Conservation (phyloP, 768 basidiomycete genomes). For the Thelephora ganbajun region DNA sequence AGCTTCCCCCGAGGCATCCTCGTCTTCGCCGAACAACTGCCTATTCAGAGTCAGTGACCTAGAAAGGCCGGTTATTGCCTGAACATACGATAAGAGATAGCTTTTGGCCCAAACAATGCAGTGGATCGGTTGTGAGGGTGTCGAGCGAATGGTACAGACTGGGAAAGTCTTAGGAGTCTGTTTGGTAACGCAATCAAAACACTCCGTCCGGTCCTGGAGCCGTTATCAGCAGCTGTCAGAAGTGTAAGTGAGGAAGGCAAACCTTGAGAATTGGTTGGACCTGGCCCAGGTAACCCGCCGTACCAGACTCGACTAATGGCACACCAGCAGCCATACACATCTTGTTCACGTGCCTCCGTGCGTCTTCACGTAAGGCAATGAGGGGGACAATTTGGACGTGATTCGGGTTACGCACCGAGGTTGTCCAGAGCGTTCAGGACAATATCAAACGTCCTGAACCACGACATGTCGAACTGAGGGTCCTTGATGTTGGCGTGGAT, state of each 20-base stretch:
- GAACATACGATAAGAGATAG: slow-evolving; percentile 77
- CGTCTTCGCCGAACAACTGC: slow-evolving; percentile 90
- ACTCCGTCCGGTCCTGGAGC: slow-evolving; percentile 71
- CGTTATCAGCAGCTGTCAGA: neutral
- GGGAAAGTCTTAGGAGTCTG: slow-evolving; percentile 90
- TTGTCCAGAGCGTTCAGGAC: slow-evolving; percentile 96
- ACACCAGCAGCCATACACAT: slow-evolving; percentile 92
- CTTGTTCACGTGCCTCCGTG: slow-evolving; percentile 89
- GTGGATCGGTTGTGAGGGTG: slow-evolving; percentile 93
- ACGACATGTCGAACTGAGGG: slow-evolving; percentile 71
- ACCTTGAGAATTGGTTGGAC: slow-evolving; percentile 87
- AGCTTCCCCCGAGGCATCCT: slow-evolving; percentile 40
- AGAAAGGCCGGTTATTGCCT: neutral
- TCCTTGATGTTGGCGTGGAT: slow-evolving; percentile 96
- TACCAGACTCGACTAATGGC: slow-evolving; percentile 91
- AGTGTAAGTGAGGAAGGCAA: neutral
- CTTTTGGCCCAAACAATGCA: slow-evolving; percentile 99
- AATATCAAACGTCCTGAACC: slow-evolving; percentile 85
- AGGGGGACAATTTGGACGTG: neutral
- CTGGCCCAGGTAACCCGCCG: slow-evolving; percentile 93
- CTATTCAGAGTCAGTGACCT: slow-evolving; percentile 23
- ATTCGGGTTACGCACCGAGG: slow-evolving; percentile 43
- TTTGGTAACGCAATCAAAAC: slow-evolving; percentile 93
- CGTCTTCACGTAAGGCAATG: slow-evolving; percentile 37
- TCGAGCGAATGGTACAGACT: slow-evolving; percentile 94